Evolutionary conservation across 1,284 basidiomycete species (phyloP).

Genomic region (Sanghuangporus sanghuang): DNA sequence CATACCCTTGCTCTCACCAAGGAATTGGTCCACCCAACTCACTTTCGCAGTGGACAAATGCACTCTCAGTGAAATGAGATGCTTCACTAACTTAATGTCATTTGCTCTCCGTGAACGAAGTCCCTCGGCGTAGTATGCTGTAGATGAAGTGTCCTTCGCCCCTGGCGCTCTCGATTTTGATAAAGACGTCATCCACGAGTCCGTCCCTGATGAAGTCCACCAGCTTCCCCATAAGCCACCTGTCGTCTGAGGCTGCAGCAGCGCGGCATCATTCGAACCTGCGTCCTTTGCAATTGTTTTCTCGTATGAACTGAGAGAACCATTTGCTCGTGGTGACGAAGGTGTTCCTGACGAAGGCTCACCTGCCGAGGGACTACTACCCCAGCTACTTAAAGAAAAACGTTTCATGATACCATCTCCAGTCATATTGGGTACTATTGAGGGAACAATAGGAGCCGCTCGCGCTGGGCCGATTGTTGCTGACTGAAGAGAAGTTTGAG

Average conservation of each 20-base stretch:
- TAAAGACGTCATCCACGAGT: constrained; percentile 25
- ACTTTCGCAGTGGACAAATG: constrained; percentile 81
- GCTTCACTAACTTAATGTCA: constrained; percentile 66
- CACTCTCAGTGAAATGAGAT: constrained; percentile 80
- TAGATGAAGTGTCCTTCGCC: constrained; percentile 38
- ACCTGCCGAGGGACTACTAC: constrained; percentile 20
- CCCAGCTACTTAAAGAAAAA: constrained; percentile 53
- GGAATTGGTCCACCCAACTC: constrained; percentile 76
- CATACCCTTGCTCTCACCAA: constrained; percentile 61
- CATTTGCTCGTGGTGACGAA: constrained; percentile 37
- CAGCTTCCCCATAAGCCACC: constrained; percentile 72
- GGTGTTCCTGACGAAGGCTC: constrained; percentile 25
- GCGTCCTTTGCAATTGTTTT: constrained; percentile 26
- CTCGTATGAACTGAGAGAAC: constrained; percentile 8
- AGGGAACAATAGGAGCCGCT: constrained; percentile 48
- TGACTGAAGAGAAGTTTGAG: constrained; percentile 33
- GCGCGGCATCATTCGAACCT: constrained; percentile 20
- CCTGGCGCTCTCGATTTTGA: constrained; percentile 28
- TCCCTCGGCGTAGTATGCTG: constrained; percentile 57
- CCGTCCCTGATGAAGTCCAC: constrained; percentile 64
- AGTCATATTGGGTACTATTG: constrained; percentile 61
- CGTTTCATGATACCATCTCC: constrained; percentile 69
- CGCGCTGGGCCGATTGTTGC: constrained; percentile 59
- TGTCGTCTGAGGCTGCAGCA: constrained; percentile 61
- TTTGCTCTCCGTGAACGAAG: constrained; percentile 47